Base-by-base conservation (phyloP, 2,329 filamentous ascomycete genomes). In the Hyphodiscus sp. region DNA sequence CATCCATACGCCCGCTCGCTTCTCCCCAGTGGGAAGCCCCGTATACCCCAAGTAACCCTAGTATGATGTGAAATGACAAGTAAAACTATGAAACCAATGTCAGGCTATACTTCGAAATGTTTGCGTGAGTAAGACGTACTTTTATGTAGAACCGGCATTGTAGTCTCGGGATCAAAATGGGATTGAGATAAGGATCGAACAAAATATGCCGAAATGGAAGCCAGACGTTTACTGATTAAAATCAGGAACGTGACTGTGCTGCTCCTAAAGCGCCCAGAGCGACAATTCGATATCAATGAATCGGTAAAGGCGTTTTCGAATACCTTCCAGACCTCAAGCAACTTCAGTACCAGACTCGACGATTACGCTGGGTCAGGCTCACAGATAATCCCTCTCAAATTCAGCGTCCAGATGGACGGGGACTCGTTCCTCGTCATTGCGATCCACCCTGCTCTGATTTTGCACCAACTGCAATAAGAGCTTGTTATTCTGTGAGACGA, bases 361-460 rank as follows among this genome's bases (percentile, higher is more conserved):
- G 51, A 50, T 20, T 52, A 50, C 38, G 57, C 46, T 53, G 23
- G 46, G 50, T 49, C 49, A 44, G 38, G 58, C 61, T 68, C 63
- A 68, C 64, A 68, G 52, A 52, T 68, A 68, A 63, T 68, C 64
- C 41, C 65, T 58, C 53, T 68, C 65, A 60, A 67, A 68, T 53
- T 68, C 65, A 44, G 65, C 63, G 51, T 67, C 65, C 16, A 68
- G 57, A 61, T 68, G 65, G 48, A 66, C 65, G 2, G 65, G 65
- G n/a, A 65, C 64, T 47, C 64, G 57, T 41, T 65, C 64, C 48
- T 67, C 65, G 44, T 67, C 64, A 42, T 51, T 55, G 47, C 59
- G 51, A 16, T 66, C 64, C 49, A 61, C 62, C 19, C 45, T 58
- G 30, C 49, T 61, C 49, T 65, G 60, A 26, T 60, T 63, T 49